Base-by-base conservation (phyloP, 1,139 yeast genomes). In the Suzukiozyma palmioleophila region DNA sequence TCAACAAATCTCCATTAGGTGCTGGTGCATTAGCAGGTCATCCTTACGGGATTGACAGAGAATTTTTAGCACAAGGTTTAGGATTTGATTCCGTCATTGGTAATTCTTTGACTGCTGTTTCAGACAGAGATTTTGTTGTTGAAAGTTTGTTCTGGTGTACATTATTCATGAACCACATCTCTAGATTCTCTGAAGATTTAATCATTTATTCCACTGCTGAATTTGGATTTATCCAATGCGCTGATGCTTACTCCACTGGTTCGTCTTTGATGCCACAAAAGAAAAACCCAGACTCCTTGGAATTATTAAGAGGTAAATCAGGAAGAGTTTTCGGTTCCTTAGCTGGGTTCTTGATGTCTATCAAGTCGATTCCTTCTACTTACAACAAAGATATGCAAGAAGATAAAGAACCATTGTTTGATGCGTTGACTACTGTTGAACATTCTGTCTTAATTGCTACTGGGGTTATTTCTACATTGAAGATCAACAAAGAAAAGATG, bases 21-120 rank as follows among this genome's bases (percentile, higher is more conserved):
- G 81, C 92, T 8, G 99, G 99, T 54, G 99, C 99, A 3, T 75
- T 92, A 46, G 98, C 99, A 12, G 99, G 99, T 40, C 98, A 92
- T 60, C 98, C 99, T 36, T 92, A 90, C 59, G 97, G 97, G 14
- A 88, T 92, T 50, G 97, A 92, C 63, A 79, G 99, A 59, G 96
- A 90, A 57, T 89, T 68, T 56, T 66, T 92, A 50, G 96, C 97
- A 18, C 56, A 73, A 39, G 84, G 80, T 12, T 73, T 92, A 37
- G 94, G 90, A 0, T 92, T 92, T 53, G 66, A 73, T 42, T 81
- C 89, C 3, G 88, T 88, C 37, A 89, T 94, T 68, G 97, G 97
- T 40, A 92, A 92, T 66, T 92, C 97, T 1, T 71, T 92, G 53
- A 79, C 92, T 16, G 98, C 97, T 0, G 98, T 92, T 15, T 82